Percentiles rank a stretch among this genome's conserved stretches.
Evolutionary conservation across 345 rosid genomes (phyloP).

Genomic region (Physaria fendleri): DNA sequence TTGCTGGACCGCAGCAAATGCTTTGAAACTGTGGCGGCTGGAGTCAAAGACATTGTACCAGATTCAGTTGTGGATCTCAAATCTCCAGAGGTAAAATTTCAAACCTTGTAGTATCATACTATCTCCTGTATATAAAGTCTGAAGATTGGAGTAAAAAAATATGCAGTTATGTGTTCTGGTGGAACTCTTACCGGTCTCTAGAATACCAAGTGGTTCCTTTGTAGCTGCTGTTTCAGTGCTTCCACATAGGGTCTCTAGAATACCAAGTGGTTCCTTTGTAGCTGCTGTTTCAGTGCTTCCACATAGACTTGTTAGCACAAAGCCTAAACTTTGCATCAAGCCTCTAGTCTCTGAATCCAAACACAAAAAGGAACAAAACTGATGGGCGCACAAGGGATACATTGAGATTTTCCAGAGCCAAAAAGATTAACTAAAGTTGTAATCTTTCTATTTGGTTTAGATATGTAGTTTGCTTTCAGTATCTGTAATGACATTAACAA

Average conservation of each 20-base stretch:
- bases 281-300: constrained; percentile 83
- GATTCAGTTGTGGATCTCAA: constrained; percentile 84
- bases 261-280: constrained; percentile 48
- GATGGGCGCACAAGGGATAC: background rate
- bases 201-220: constrained; percentile 48
- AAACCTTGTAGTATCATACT: background rate
- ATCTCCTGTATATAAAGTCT: background rate
- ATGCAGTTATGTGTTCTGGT: constrained; percentile 71
- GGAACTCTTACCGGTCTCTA: constrained; percentile 80
- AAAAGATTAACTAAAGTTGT: background rate
- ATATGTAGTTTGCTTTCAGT: background rate
- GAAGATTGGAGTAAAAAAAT: background rate
- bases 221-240: constrained; percentile 76
- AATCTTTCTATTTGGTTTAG: constrained; percentile 10
- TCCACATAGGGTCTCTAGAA: constrained; percentile 58
- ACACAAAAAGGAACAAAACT: constrained; percentile 32
- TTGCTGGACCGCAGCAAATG: constrained; percentile 72
- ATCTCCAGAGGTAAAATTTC: constrained; percentile 58
- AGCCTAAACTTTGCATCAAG: constrained; percentile 77
- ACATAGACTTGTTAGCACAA: constrained; percentile 55
- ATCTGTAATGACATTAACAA: constrained; percentile 1
- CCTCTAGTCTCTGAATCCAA: constrained; percentile 46
- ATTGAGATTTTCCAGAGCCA: background rate
- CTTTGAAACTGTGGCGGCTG: constrained; percentile 69
- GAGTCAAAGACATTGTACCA: constrained; percentile 67